phyloP scores from a whole-genome alignment of 768 basidiomycete genomes.

The Polyporus arcularius region DNA sequence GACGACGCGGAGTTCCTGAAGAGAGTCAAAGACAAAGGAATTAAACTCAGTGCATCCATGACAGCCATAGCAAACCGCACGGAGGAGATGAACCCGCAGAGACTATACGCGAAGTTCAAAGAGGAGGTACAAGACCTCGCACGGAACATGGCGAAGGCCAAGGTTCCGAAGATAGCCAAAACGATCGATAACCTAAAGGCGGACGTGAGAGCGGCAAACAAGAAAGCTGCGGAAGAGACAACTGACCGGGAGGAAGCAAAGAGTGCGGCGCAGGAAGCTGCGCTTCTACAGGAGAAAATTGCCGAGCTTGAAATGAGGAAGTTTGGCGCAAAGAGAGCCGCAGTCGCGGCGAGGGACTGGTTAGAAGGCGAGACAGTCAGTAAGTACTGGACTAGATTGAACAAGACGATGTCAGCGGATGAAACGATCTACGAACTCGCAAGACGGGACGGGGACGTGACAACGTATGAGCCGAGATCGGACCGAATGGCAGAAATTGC shows the following conservation, averaged over 20 bases:
- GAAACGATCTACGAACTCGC: neutral
- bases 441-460: fast-evolving
- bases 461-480: neutral
- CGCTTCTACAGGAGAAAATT: neutral
- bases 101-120: neutral
- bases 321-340: neutral
- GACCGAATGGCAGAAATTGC: neutral
- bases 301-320: neutral
- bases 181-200: neutral
- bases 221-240: neutral
- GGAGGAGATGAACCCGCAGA: neutral
- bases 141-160: neutral
- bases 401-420: too few species aligned
- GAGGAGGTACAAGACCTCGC: neutral
- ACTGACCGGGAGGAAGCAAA: neutral
- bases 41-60: neutral
- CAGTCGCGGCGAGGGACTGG: neutral
- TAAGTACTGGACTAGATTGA: too few species aligned
- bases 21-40: neutral
- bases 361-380: neutral
- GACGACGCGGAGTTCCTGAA: neutral
- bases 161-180: neutral
- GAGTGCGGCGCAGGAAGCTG: neutral
- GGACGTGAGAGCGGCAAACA: neutral
- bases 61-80: neutral